Percentiles rank a stretch among this genome's conserved stretches.
phyloP scores from a whole-genome alignment of 129 eudicot genomes.

The Smallanthus sonchifolius region DNA sequence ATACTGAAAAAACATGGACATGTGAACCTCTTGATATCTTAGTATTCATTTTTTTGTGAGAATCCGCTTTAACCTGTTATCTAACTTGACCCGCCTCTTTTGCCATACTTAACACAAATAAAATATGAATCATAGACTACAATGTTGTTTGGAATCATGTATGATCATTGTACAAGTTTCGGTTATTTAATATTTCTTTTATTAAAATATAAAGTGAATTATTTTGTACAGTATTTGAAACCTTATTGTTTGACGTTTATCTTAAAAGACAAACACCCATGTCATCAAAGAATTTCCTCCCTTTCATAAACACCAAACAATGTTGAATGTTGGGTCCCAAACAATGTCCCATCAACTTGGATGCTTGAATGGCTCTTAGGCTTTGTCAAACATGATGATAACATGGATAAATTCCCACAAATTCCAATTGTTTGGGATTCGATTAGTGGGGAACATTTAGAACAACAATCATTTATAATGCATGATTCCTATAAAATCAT shows the following conservation, averaged over 20 bases:
- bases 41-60: no score
- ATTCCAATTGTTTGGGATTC: conserved; percentile 37
- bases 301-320: conserved; percentile 37
- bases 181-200: neutral
- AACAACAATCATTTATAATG: conserved; percentile 26
- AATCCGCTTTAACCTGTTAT: no score
- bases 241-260: conserved; percentile 27
- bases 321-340: no score
- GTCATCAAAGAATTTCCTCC: conserved; percentile 34
- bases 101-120: no score
- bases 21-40: neutral
- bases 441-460: conserved; percentile 30
- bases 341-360: no score
- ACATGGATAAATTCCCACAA: conserved; percentile 37
- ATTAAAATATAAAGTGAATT: neutral
- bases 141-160: neutral
- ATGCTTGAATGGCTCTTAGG: no score
- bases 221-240: conserved; percentile 9
- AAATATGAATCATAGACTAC: neutral
- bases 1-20: neutral
- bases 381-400: no score
- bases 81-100: no score
- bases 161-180: neutral
- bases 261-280: conserved; percentile 33
- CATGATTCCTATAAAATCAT: conserved; percentile 20